Evolutionary conservation across 768 basidiomycete species (phyloP).

Genomic region (Lepiota brunneoincarnata): DNA sequence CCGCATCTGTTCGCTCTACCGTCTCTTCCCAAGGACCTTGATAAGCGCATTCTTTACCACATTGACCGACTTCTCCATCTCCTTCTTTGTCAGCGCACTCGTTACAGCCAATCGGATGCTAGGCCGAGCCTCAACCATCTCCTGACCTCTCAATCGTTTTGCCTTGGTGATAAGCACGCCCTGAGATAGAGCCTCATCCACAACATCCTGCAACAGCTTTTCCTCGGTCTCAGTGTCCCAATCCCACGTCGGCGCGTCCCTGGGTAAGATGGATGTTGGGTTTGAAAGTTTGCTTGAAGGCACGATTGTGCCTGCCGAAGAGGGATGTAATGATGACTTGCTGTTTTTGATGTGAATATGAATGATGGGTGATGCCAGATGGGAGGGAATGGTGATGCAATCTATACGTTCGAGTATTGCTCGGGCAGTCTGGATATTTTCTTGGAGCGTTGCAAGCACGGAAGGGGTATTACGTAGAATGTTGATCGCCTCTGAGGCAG

Average conservation of each 20-base stretch:
- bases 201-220: constrained; percentile 81
- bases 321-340: constrained; percentile 22
- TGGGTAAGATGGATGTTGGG: constrained; percentile 19
- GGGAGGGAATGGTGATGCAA: constrained; percentile 80
- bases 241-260: constrained; percentile 44
- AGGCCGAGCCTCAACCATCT: constrained; percentile 76
- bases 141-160: constrained; percentile 80
- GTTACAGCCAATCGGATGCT: constrained; percentile 83
- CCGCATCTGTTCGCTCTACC: constrained; percentile 23
- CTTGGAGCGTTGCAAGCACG: constrained; percentile 72
- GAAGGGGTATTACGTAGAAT: constrained; percentile 74
- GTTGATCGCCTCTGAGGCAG: constrained; percentile 83
- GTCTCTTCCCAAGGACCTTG: constrained; percentile 68
- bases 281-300: constrained; percentile 10
- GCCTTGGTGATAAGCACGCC: constrained; percentile 87
- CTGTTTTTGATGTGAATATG: constrained; percentile 66
- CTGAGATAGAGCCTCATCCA: constrained; percentile 79
- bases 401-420: constrained; percentile 78
- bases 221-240: constrained; percentile 73
- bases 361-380: constrained; percentile 83
- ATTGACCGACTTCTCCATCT: constrained; percentile 83
- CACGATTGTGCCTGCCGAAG: constrained; percentile 19
- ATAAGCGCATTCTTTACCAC: constrained; percentile 71
- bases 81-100: constrained; percentile 81
- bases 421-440: constrained; percentile 80